phyloP scores from a whole-genome alignment of 768 basidiomycete species.

The Boletus barrowsii region DNA sequence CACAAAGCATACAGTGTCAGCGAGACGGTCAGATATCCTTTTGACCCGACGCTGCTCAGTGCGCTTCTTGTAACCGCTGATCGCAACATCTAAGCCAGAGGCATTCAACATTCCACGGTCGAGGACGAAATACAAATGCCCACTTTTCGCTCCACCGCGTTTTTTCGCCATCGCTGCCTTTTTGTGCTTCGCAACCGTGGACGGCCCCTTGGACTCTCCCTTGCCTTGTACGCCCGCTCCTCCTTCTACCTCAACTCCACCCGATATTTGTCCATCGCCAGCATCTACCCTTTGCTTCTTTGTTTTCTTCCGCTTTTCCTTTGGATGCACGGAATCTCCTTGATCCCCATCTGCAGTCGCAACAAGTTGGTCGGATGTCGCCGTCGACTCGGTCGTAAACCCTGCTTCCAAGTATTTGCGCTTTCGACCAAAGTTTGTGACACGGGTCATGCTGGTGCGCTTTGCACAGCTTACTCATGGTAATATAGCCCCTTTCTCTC shows the following conservation, averaged over 20 bases:
- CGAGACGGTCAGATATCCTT: constrained; percentile 55
- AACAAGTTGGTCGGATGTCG: not conserved
- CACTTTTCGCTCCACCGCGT: constrained; percentile 27
- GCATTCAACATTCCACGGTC: constrained; percentile 9
- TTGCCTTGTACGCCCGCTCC: constrained; percentile 17
- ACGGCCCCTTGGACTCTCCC: constrained; percentile 6
- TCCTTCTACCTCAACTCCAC: constrained; percentile 16
- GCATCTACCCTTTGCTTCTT: constrained; percentile 37
- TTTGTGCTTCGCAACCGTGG: constrained; percentile 14
- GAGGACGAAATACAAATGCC: not conserved
- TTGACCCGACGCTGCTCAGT: constrained; percentile 64
- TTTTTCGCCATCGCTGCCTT: constrained; percentile 30
- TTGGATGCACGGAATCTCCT: constrained; percentile 31
- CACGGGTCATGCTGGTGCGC: constrained; percentile 51
- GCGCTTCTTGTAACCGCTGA: constrained; percentile 24
- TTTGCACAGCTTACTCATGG: not conserved
- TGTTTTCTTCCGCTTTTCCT: constrained; percentile 60
- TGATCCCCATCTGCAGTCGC: constrained; percentile 3
- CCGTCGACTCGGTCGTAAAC: constrained; percentile 29
- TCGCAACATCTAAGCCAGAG: constrained; percentile 24
- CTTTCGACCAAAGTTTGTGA: constrained; percentile 73
- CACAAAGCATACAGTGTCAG: constrained; percentile 75
- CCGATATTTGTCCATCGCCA: constrained; percentile 2
- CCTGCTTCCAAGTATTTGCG: constrained; percentile 68
- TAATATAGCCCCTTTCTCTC: constrained; percentile 2